phyloP scores from a whole-genome alignment of 2,329 filamentous ascomycete genomes.

The Trichoderma citrinoviride region DNA sequence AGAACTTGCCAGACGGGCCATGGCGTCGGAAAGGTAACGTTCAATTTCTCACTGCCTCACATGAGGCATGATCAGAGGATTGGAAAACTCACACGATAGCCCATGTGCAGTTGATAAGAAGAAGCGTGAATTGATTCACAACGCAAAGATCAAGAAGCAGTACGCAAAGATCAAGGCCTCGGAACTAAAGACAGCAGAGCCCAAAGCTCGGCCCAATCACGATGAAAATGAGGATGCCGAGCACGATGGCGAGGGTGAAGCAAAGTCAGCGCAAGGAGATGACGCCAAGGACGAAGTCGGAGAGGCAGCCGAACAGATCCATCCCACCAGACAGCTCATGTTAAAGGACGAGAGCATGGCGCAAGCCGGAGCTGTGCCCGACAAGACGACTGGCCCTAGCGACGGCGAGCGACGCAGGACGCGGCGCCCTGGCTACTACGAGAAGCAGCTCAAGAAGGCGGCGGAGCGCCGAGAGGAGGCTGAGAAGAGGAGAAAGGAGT shows the following conservation, averaged over 20 bases:
- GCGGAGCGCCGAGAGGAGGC: constrained; percentile 43
- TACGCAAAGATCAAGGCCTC: constrained; percentile 83
- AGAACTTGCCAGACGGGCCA: constrained; percentile 85
- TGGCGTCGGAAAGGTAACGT: constrained; percentile 70
- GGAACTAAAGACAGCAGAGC: constrained; percentile 34
- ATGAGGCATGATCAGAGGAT: background rate
- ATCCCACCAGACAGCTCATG: constrained; percentile 42
- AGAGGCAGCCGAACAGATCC: constrained; percentile 32
- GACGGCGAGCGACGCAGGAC: constrained; percentile 38
- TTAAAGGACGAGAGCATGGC: constrained; percentile 40
- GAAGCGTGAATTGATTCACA: constrained; percentile 83
- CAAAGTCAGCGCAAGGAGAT: constrained; percentile 20
- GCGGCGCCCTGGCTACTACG: constrained; percentile 56
- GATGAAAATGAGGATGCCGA: background rate
- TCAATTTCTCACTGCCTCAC: constrained; percentile 21
- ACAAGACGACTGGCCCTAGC: constrained; percentile 24
- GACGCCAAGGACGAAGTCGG: constrained; percentile 26
- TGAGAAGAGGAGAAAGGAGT: constrained; percentile 44
- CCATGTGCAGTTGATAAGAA: constrained; percentile 70
- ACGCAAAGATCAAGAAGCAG: constrained; percentile 88
- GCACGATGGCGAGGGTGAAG: constrained; percentile 22
- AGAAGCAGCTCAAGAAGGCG: constrained; percentile 57
- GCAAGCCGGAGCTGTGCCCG: constrained; percentile 28
- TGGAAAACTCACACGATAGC: constrained; percentile 25
- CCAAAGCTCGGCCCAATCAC: constrained; percentile 24